Percentiles rank a stretch among this genome's conserved stretches.
Conservation (phyloP, 768 basidiomycete species). For the Sarcomyxa edulis region DNA sequence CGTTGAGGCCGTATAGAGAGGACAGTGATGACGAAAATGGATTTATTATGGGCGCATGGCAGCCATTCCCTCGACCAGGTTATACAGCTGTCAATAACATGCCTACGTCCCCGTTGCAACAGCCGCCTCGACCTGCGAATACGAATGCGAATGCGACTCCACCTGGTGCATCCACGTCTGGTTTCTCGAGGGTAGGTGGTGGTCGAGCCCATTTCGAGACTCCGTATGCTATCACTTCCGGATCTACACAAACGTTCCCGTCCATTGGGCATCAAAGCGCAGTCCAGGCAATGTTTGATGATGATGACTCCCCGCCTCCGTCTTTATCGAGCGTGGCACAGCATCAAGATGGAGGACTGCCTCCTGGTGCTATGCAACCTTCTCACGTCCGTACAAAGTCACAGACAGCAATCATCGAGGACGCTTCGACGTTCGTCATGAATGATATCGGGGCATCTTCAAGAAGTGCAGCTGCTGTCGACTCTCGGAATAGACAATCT, state of each 20-base stretch:
- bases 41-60: conserved; percentile 95
- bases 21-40: conserved; percentile 78
- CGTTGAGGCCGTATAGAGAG: conserved; percentile 68
- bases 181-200: conserved; percentile 85
- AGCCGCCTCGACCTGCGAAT: not conserved
- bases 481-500: too few relatives aligned
- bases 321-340: conserved; percentile 45
- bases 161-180: conserved; percentile 32
- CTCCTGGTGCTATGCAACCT: conserved; percentile 64
- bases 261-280: conserved; percentile 44
- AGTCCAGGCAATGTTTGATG: conserved; percentile 21
- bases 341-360: conserved; percentile 31
- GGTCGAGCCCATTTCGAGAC: conserved; percentile 82
- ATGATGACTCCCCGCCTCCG: conserved; percentile 43
- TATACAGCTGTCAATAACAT: conserved; percentile 41
- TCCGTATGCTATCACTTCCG: conserved; percentile 72
- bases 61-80: conserved; percentile 56
- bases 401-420: conserved; percentile 81
- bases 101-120: conserved; percentile 19
- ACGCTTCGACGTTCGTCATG: conserved; percentile 33
- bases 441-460: too few relatives aligned
- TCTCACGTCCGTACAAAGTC: conserved; percentile 71
- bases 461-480: too few relatives aligned
- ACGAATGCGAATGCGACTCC: conserved; percentile 2
- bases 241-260: conserved; percentile 63